phyloP scores from a whole-genome alignment of 2,329 filamentous ascomycete species.

The Epichloe gansuensis region DNA sequence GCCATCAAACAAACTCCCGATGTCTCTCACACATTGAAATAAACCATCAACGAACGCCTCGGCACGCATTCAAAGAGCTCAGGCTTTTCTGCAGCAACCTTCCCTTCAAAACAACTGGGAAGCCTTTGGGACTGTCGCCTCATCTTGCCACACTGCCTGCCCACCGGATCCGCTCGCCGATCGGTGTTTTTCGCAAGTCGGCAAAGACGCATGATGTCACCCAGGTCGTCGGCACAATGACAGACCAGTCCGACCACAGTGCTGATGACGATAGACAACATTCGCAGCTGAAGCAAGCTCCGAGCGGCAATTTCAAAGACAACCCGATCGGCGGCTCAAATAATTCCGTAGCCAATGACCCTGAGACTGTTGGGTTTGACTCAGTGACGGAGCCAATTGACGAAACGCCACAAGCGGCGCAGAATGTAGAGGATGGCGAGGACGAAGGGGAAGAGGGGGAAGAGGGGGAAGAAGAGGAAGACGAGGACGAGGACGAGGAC shows the following conservation, averaged over 20 bases:
- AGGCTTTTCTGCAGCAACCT: background rate
- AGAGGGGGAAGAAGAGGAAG: slow-evolving; percentile 33
- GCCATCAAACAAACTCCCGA: background rate
- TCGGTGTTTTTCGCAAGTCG: background rate
- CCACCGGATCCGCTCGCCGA: background rate
- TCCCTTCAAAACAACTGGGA: background rate
- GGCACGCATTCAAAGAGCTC: background rate
- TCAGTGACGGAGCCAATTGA: background rate
- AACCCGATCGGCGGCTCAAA: background rate
- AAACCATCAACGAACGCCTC: background rate
- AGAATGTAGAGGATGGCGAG: slow-evolving; percentile 10
- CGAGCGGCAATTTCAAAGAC: background rate
- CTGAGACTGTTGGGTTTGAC: background rate
- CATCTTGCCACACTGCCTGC: background rate
- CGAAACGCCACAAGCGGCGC: background rate
- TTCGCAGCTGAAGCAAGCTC: background rate
- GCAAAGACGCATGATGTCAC: slow-evolving; percentile 3
- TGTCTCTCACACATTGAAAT: background rate
- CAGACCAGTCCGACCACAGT: slow-evolving; percentile 5
- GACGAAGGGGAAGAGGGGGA: slow-evolving; percentile 21
- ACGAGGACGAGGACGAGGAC: slow-evolving; percentile 53
- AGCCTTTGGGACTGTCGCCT: background rate
- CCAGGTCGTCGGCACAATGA: slow-evolving; percentile 5
- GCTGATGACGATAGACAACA: background rate
- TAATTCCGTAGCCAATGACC: background rate